Conservation (phyloP, 805 yeast genomes). For the Wickerhamiella bombiphila region DNA sequence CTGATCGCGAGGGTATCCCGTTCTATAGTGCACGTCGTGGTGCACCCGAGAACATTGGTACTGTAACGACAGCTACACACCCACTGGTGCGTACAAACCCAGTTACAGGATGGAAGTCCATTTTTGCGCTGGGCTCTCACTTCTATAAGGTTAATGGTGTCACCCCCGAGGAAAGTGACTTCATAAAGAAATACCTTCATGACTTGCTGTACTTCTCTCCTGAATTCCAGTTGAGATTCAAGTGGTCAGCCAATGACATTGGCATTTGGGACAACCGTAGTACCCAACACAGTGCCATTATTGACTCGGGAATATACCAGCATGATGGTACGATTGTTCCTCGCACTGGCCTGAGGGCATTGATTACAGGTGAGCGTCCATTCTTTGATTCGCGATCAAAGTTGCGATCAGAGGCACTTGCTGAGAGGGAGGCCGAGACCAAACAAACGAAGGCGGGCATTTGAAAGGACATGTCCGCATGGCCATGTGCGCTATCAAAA, state of each 20-base stretch:
- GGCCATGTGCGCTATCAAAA: too few species aligned
- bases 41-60: constrained; percentile 17
- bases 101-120: constrained; percentile 46
- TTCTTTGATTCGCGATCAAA: constrained; percentile 20
- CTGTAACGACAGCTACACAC: constrained; percentile 32
- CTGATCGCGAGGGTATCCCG: constrained; percentile 31
- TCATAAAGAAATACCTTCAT: constrained; percentile 34
- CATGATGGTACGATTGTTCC: constrained; percentile 11
- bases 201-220: constrained; percentile 35
- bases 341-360: constrained; percentile 20
- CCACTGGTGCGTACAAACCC: constrained; percentile 53
- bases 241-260: constrained; percentile 38
- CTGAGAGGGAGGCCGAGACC: constrained; percentile 1
- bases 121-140: constrained; percentile 39
- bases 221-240: constrained; percentile 42
- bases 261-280: constrained; percentile 51
- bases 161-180: constrained; percentile 35
- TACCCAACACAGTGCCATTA: constrained; percentile 39
- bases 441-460: too few species aligned
- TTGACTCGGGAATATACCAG: constrained; percentile 22
- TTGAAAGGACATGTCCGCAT: too few species aligned
- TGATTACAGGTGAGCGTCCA: constrained; percentile 21
- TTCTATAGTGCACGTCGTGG: constrained; percentile 30
- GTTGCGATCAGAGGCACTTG: constrained; percentile 12
- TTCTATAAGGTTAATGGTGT: constrained; percentile 40